phyloP scores from a whole-genome alignment of 352 stramenopile genomes.

The Phytophthora lateralis region DNA sequence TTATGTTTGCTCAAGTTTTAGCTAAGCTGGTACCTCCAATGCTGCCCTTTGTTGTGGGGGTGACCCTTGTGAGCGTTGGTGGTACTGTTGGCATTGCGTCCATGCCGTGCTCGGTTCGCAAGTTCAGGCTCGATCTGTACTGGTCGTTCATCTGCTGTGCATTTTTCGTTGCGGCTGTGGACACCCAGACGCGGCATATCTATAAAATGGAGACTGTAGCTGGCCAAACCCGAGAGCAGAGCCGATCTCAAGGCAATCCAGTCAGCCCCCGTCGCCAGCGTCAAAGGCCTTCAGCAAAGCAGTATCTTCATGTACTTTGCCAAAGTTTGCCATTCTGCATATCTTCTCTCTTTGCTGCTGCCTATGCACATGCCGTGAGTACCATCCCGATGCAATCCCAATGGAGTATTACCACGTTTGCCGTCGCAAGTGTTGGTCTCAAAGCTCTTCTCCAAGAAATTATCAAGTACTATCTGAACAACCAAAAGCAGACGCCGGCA shows the following conservation, averaged over 20 bases:
- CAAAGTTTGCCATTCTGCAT: too few relatives aligned
- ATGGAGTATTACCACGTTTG: too few relatives aligned
- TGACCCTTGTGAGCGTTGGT: conserved; percentile 4
- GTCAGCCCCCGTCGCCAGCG: background rate
- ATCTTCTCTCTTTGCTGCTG: too few relatives aligned
- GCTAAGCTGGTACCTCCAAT: conserved; percentile 6
- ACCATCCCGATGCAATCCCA: too few relatives aligned
- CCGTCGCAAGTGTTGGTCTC: too few relatives aligned
- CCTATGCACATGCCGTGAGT: too few relatives aligned
- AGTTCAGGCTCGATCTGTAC: conserved; percentile 3
- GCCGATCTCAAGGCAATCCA: conserved; percentile 1
- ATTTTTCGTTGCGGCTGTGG: conserved; percentile 9
- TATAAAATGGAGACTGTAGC: conserved; percentile 3
- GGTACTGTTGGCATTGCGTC: background rate
- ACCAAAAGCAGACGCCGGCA: background rate
- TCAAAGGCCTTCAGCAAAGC: too few relatives aligned
- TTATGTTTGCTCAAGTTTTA: background rate
- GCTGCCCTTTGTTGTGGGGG: background rate
- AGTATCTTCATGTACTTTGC: too few relatives aligned
- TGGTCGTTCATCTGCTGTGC: conserved; percentile 5
- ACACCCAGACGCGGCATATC: conserved; percentile 15
- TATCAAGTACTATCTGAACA: too few relatives aligned
- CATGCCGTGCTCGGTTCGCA: background rate
- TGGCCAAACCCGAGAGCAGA: background rate
- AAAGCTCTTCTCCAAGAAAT: too few relatives aligned